Percentiles rank a stretch among this genome's conserved stretches.
Evolutionary conservation across 768 basidiomycete species (phyloP).

Genomic region (Pulveroboletus frians): DNA sequence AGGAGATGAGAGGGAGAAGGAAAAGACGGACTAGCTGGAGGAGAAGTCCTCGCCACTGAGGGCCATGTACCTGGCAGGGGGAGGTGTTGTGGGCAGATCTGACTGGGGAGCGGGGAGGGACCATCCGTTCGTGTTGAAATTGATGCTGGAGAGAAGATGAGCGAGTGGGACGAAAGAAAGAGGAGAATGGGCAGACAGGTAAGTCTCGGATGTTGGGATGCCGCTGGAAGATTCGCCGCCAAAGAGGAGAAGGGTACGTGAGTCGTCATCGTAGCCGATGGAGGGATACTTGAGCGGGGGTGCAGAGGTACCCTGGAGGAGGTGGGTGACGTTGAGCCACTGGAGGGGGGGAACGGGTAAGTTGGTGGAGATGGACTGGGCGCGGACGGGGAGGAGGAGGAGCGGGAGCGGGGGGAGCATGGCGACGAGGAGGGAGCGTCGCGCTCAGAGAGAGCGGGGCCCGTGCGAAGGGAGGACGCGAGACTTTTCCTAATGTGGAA

Average conservation of each 20-base stretch:
- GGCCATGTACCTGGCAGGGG: slow-evolving; percentile 61
- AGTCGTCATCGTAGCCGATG: slow-evolving; percentile 50
- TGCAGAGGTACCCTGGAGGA: slow-evolving; percentile 48
- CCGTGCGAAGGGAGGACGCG: slow-evolving; percentile 18
- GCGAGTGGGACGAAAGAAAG: neutral
- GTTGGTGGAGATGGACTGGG: slow-evolving; percentile 49
- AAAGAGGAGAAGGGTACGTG: slow-evolving; percentile 62
- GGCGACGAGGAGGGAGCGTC: neutral
- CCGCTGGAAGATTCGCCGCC: slow-evolving; percentile 70
- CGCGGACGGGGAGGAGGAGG: slow-evolving; percentile 22
- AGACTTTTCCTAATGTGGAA: slow-evolving; percentile 10
- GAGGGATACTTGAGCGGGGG: slow-evolving; percentile 68
- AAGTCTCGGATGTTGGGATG: slow-evolving; percentile 58
- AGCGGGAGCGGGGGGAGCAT: slow-evolving; percentile 2
- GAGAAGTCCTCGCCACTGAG: slow-evolving; percentile 66
- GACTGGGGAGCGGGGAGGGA: slow-evolving; percentile 47
- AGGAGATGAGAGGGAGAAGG: slow-evolving; percentile 6
- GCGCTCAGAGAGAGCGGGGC: slow-evolving; percentile 27
- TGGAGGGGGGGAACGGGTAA: slow-evolving; percentile 41
- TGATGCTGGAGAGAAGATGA: slow-evolving; percentile 40
- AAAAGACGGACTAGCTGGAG: slow-evolving; percentile 68
- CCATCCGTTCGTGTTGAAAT: slow-evolving; percentile 62
- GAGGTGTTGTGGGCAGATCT: slow-evolving; percentile 41
- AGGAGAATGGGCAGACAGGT: slow-evolving; percentile 45
- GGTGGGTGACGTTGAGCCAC: slow-evolving; percentile 66